Evolutionary conservation across 768 basidiomycete genomes (phyloP), one percentile per base, ranked within the genome.

Genomic region (Mycena vulgaris): DNA sequence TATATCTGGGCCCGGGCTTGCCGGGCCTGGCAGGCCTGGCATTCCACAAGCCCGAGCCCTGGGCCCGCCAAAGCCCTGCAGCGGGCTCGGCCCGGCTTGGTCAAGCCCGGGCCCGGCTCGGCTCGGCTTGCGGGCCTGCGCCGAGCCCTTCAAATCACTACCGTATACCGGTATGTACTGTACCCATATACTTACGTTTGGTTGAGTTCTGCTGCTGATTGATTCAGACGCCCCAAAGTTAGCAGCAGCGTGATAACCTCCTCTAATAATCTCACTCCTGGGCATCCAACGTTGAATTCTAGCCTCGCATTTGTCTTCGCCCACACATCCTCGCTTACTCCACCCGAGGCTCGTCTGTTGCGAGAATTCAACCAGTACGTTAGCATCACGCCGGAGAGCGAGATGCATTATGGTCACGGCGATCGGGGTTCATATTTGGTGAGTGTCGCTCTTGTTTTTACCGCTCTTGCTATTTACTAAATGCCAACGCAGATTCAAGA

Each of bases 321-420:
- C 13, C 66, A 68, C 23, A 40, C 58, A 17, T 67, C 66, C 19
- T 31, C 28, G 17, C 39, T 67, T 39, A 67, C 23, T 27, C 35
- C 66, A 40, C 13, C 49, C 42, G 66, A 61, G 16, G 66, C 66
- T 14, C 47, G 57, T 25, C 58, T 67, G 19, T 45, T 67, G 49
- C 66, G 58, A 27, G 27, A 61, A 52, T 60, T 60, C 48, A 60
- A 61, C 52, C 66, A 67, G 27, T 67, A 67, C 23, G 42, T 56
- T 14, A 62, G 58, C 31, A 68, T 60, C 30, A 68, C 66, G 37
- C 66, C 66, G 17, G 66, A 68, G 58, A 61, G 58, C 51, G 66
- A 68, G 35, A 68, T 68, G 66, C 66, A 68, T 35, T 68, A 68
- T 27, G 66, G 66, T 3, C 66, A 61, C 31, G 60, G 58, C n/a